These are phyloP conservation scores for Leishmania tropica DNA, from an alignment of 208 protist species.

Conservation along the genomic window DNA sequence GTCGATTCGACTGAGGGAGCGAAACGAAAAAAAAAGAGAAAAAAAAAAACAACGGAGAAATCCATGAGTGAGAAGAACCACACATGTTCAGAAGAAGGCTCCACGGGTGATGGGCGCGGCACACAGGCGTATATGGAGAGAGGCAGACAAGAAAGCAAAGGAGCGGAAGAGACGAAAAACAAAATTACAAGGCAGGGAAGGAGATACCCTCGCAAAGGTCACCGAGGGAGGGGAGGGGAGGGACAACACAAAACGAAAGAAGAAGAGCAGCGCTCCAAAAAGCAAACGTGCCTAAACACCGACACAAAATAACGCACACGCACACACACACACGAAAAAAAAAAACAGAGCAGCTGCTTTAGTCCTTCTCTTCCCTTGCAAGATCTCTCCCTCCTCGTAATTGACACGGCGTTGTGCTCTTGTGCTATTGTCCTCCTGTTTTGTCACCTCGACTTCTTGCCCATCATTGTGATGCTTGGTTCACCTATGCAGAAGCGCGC, in stretches of 20 bases:
- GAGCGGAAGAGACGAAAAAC: background rate
- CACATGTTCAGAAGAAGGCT: background rate
- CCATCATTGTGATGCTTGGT: background rate
- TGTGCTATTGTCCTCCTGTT: background rate
- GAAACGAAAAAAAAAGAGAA: constrained; percentile 5
- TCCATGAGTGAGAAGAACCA: background rate
- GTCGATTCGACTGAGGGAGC: background rate
- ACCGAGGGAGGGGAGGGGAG: background rate
- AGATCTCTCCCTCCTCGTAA: background rate
- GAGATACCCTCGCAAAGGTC: background rate
- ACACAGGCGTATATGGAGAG: background rate
- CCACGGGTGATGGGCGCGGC: background rate
- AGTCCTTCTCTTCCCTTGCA: background rate
- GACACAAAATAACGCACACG: background rate
- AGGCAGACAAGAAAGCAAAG: background rate
- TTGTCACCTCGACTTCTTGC: background rate
- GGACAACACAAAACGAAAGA: background rate
- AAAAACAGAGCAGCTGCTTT: background rate
- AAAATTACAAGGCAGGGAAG: background rate
- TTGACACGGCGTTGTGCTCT: background rate
- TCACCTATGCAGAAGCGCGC: too few relatives aligned
- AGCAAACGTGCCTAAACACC: background rate
- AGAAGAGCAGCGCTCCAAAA: background rate
- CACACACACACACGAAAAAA: background rate
- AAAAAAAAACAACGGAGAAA: background rate